Evolutionary conservation across 768 basidiomycete species (phyloP).

Genomic region (Panaeolus cyanescens): DNA sequence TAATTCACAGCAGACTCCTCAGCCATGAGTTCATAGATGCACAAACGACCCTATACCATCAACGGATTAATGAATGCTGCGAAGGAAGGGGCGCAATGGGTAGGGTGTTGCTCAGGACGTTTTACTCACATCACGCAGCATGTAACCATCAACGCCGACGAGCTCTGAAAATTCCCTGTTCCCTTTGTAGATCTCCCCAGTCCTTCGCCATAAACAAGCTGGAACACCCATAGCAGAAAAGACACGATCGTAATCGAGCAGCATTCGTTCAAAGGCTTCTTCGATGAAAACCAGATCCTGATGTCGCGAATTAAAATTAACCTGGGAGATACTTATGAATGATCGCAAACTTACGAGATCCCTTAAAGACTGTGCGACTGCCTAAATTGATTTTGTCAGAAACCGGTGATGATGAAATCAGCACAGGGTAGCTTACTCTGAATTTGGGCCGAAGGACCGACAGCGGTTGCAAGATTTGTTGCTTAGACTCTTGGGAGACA

Average conservation of each 20-base stretch:
- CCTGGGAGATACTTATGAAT: conserved; percentile 4
- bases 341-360: conserved; percentile 59
- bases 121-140: conserved; percentile 80
- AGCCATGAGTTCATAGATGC: conserved; percentile 98
- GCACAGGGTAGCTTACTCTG: conserved; percentile 47
- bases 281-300: conserved; percentile 97
- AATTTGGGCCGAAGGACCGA: conserved; percentile 86
- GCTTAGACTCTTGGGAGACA: conserved; percentile 88
- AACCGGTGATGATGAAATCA: conserved; percentile 6
- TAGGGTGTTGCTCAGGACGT: background rate
- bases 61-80: conserved; percentile 5
- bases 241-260: conserved; percentile 94
- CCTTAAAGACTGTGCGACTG: conserved; percentile 80
- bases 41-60: conserved; percentile 71
- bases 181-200: conserved; percentile 98
- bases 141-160: conserved; percentile 82
- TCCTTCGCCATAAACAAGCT: conserved; percentile 94
- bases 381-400: conserved; percentile 35
- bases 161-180: conserved; percentile 95
- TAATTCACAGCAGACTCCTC: conserved; percentile 97
- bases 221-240: conserved; percentile 97
- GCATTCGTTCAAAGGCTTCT: conserved; percentile 93
- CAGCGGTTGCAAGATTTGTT: conserved; percentile 88
- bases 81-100: conserved; percentile 3
- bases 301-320: background rate